These are phyloP conservation scores for Rhynchosporium secalis DNA, from an alignment of 2,329 filamentous ascomycete species.

Conservation along the genomic window DNA sequence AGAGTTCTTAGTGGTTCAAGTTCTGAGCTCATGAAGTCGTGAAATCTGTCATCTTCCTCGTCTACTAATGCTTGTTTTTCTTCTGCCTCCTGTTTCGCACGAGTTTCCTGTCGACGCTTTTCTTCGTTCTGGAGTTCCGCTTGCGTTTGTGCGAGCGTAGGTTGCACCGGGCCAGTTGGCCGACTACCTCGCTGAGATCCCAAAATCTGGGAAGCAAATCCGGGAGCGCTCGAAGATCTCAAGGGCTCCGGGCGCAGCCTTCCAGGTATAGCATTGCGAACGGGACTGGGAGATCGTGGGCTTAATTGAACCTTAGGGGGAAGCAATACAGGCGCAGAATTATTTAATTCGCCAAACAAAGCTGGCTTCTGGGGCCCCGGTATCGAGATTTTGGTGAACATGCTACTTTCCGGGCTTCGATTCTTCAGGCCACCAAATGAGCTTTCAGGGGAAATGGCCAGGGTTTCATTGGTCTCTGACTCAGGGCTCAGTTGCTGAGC, in stretches of 20 bases:
- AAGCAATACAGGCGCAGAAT: conserved; percentile 55
- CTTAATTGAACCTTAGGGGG: conserved; percentile 51
- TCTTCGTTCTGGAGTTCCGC: conserved; percentile 33
- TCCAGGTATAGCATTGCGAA: conserved; percentile 58
- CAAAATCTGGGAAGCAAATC: conserved; percentile 57
- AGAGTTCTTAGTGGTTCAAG: conserved; percentile 62
- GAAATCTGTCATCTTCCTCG: conserved; percentile 69
- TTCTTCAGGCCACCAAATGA: conserved; percentile 55
- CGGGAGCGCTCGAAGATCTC: conserved; percentile 61
- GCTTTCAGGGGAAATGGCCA: conserved; percentile 56
- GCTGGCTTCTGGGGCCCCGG: conserved; percentile 46
- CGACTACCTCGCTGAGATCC: conserved; percentile 49
- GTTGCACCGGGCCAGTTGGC: conserved; percentile 41
- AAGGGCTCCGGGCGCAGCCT: conserved; percentile 51
- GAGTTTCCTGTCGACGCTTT: conserved; percentile 40
- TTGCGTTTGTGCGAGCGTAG: conserved; percentile 29
- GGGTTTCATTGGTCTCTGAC: conserved; percentile 47
- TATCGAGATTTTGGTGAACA: conserved; percentile 49
- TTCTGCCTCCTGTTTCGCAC: conserved; percentile 57
- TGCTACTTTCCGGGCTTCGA: conserved; percentile 38
- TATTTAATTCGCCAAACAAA: conserved; percentile 57
- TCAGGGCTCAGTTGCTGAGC: conserved; percentile 62
- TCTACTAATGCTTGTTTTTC: conserved; percentile 60
- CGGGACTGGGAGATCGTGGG: conserved; percentile 71
- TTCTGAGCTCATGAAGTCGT: conserved; percentile 60